A percentile compares a stretch with the other conserved stretches of the same genome.
These are phyloP conservation scores for Dryas octopetala DNA, from an alignment of 306 rosid genomes.

Conservation along the genomic window DNA sequence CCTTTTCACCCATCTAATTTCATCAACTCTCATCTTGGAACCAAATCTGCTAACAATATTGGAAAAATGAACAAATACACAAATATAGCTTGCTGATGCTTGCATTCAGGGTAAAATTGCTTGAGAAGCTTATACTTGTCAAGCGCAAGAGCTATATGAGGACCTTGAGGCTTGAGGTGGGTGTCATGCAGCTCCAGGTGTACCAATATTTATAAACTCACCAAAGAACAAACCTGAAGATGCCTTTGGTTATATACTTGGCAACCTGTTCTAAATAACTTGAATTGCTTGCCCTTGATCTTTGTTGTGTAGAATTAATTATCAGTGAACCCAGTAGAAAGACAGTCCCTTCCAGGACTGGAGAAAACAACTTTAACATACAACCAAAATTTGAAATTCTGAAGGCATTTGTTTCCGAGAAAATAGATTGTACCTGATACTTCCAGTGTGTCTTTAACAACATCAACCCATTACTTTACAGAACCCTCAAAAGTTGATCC, in stretches of 20 bases:
- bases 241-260: not conserved
- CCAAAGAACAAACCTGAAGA: not conserved
- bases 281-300: not conserved
- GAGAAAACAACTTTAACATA: not conserved
- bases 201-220: too few species aligned
- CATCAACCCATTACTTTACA: slow-evolving; percentile 22
- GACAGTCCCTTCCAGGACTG: not conserved
- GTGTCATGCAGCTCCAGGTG: too few species aligned
- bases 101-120: too few species aligned
- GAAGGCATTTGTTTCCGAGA: not conserved
- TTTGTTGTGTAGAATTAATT: not conserved
- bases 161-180: too few species aligned
- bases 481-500: slow-evolving; percentile 17
- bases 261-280: not conserved
- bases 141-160: too few species aligned
- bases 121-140: too few species aligned
- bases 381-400: not conserved
- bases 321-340: not conserved
- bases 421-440: not conserved
- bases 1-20: too few species aligned
- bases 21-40: too few species aligned
- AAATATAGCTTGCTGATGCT: too few species aligned
- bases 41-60: too few species aligned
- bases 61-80: too few species aligned
- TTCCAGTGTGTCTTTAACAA: slow-evolving; percentile 6